Base-by-base conservation (phyloP, 1,139 yeast genomes). In the Pichia sp. region DNA sequence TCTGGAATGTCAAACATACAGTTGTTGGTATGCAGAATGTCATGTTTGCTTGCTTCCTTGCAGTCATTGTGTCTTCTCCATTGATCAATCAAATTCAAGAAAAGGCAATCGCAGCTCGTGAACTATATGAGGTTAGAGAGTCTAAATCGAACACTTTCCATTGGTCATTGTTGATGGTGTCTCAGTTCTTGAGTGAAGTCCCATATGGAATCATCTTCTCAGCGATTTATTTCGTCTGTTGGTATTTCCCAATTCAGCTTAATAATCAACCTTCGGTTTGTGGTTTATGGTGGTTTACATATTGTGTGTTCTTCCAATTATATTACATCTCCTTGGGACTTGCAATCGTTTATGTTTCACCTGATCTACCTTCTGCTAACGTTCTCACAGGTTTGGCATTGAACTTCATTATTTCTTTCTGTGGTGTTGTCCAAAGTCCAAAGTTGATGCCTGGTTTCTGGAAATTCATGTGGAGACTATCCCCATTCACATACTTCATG, bases 401-500 rank as follows among this genome's bases (percentile, higher is more conserved):
- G 59, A 73, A 84, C 6, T 78, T 83, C 57, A 69, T 80, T 66
- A 73, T 83, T 55, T 71, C 77, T 6, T 82, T 82, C 70, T 77
- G 83, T 63, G 88, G 88, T 66, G 83, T 83, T 58, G 78, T 81
- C 50, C 87, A 82, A 64, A 84, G 84, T 5, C 72, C 70, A 9
- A 50, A 62, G 0, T 70, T 78, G 49, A 76, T 83, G 81, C 86
- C 86, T 10, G 84, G 85, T 1, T 85, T 86, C 70, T 85, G 85
- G 84, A 57, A 53, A 34, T 88, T 86, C 73, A 83, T 85, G 87
- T 80, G 83, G 73, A 78, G 84, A 63, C 76, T 78, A 2, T 80
- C 87, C 5, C 92, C 92, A 24, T 78, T 80, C 67, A 83, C 89
- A 0, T 86, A 85, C 62, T 74, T 81, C 61, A 75, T 84, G 56